Base-by-base conservation (phyloP, 352 stramenopile genomes). In the Phytophthora hybrid region DNA sequence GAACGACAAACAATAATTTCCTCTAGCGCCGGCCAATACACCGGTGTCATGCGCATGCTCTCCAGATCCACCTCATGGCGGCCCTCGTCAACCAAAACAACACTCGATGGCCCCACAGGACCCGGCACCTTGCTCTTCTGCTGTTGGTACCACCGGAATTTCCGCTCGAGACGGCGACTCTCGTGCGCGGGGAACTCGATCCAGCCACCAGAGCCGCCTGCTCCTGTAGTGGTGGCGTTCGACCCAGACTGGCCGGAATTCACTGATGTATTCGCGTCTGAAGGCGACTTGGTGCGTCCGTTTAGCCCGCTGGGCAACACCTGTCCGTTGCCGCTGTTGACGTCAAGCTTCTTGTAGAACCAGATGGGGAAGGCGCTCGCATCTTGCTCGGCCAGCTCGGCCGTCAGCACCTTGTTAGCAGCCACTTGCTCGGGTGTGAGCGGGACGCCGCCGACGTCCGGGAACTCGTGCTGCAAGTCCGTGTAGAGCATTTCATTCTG, bases 401-500 rank as follows among this genome's bases (percentile, higher is more conserved):
- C 60, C 21, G 74, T 63, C 23, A 95, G 67, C 14, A 66, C 46
- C 47, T 72, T 60, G 63, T 94, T 88, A 1, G 73, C 71, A 13
- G 70, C 63, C 3, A 93, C 68, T 54, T 92, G 72, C 4, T 85
- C 52, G 1, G 68, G 31, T 0, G 71, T 78, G 6, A 95, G 60
- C 4, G 86, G 86, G 1, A 90, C 72, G 44, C 88, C 88, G 11
- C 66, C 76, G 9, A 74, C 82, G 31, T 80, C 66, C 0, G 87
- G 87, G 47, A 84, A 92, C 41, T 80, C 79, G 11, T 74, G 77
- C 39, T 91, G 78, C 31, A 95, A 47, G 59, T 95, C 89, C 0
- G 46, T 58, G 55, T 93, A 95, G 19, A 95, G 77, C 85, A 93
- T 93, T 73, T 94, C 89, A 57, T 94, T 95, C 71, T 95, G 89